A percentile compares a stretch with the other conserved stretches of the same genome.
Conservation (phyloP, 2,329 filamentous ascomycete species). For the Aureobasidium sp. region DNA sequence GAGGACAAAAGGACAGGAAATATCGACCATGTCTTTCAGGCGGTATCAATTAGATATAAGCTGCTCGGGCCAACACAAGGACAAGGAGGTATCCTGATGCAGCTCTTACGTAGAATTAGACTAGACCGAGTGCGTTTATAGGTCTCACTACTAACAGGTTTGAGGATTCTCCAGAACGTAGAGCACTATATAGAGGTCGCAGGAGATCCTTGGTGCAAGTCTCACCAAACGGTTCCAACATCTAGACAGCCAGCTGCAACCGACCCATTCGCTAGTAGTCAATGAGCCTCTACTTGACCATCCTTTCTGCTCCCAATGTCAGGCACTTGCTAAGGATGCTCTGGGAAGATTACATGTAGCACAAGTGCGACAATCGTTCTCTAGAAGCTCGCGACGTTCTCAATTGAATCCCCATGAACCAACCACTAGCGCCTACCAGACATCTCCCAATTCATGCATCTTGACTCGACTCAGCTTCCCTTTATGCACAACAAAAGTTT, state of each 20-base stretch:
- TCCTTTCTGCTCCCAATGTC: not conserved
- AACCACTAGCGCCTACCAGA: conserved; percentile 5
- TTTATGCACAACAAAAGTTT: conserved; percentile 7
- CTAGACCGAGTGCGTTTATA: not conserved
- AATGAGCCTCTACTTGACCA: not conserved
- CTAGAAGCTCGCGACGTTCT: not conserved
- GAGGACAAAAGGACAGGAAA: not conserved
- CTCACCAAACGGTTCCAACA: not conserved
- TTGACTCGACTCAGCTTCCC: conserved; percentile 3
- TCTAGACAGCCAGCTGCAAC: not conserved
- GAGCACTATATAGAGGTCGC: not conserved
- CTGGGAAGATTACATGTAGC: not conserved
- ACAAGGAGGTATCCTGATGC: not conserved
- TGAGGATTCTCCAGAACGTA: not conserved
- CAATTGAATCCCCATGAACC: not conserved
- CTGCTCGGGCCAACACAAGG: not conserved
- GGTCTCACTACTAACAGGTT: not conserved
- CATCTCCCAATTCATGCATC: conserved; percentile 7
- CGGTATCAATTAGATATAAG: not conserved
- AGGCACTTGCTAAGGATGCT: not conserved
- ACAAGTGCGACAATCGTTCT: not conserved
- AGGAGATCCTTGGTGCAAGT: not conserved
- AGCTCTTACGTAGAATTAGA: not conserved
- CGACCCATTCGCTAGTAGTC: not conserved
- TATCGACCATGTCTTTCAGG: not conserved